Evolutionary conservation across 306 rosid species (phyloP), one percentile per base, ranked within the genome.

Genomic region (Trichosanthes cucumerina): DNA sequence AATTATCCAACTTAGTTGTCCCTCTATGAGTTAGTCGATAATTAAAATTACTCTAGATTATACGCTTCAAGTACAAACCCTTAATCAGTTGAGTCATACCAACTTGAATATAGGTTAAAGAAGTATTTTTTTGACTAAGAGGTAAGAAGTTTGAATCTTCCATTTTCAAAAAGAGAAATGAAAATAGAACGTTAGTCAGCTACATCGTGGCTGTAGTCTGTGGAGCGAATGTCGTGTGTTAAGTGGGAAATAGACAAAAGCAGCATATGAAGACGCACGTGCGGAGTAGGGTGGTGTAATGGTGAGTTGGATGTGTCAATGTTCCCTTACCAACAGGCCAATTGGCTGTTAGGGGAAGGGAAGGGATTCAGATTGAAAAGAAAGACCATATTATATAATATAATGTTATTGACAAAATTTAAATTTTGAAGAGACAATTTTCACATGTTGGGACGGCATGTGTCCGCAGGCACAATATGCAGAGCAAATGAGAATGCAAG

Each of bases 291-390:
- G n/a, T 54, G 7, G 78, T 39, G 49, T 57, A 75, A 43, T 31
- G 85, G 88, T 81, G 80, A 79, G 47, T 78, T 82, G 72, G 86
- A 72, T 80, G 79, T 83, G 86, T 83, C 91, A 81, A 49, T 85
- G 88, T 81, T 84, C 87, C 81, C 87, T 85, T 66, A 83, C 86
- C 86, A 82, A 86, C 82, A 76, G 91, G 85, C 81, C 81, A 74
- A 16, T 50, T 50, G 80, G 81, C 23, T 72, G 75, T 64, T 23
- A 8, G 71, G 73, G 47, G 59, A 73, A 23, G 34, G 58, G 41
- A 14, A 23, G 34, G 58, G 41, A 14, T 70, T 70, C 9, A n/a
- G 52, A 68, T 68, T 0, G 50, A 21, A 68, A 68, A 4, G 14
- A 46, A 47, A 72, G 23, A 2, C 76, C 54, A n/a, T 75, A 76